Percentiles rank a stretch among this genome's conserved stretches.
Conservation (phyloP, 2,329 filamentous ascomycete genomes). For the Trichophyton equinum region DNA sequence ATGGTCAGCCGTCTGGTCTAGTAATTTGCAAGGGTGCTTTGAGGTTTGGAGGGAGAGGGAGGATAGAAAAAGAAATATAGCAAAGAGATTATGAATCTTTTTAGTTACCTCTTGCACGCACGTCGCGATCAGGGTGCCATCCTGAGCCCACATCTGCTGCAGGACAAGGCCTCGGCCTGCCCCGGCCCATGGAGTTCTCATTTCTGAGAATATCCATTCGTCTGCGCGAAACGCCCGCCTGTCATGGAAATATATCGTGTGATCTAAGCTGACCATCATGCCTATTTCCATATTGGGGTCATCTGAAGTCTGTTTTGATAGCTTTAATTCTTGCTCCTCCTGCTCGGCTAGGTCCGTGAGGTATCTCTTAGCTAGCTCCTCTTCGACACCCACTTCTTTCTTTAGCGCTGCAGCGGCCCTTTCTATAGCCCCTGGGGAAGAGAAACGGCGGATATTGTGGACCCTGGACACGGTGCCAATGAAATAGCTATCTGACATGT, state of each 20-base stretch:
- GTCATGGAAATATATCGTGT: slow-evolving; percentile 41
- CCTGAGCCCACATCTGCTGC: slow-evolving; percentile 39
- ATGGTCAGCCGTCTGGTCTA: background rate
- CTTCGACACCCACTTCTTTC: slow-evolving; percentile 34
- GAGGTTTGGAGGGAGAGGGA: slow-evolving; percentile 3
- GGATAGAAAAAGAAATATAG: slow-evolving; percentile 1
- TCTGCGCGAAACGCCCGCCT: slow-evolving; percentile 37
- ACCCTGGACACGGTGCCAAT: slow-evolving; percentile 76
- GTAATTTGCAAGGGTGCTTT: background rate
- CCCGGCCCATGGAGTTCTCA: slow-evolving; percentile 40
- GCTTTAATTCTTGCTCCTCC: slow-evolving; percentile 27
- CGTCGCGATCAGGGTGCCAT: slow-evolving; percentile 37
- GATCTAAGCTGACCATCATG: slow-evolving; percentile 42
- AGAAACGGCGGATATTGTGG: slow-evolving; percentile 67
- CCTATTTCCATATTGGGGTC: slow-evolving; percentile 29
- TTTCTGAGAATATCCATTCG: slow-evolving; percentile 40
- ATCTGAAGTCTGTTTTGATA: slow-evolving; percentile 6
- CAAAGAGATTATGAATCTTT: background rate
- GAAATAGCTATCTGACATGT: slow-evolving; percentile 87
- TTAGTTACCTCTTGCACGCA: slow-evolving; percentile 38
- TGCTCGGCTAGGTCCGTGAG: slow-evolving; percentile 33
- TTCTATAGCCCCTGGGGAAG: slow-evolving; percentile 36
- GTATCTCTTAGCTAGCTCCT: slow-evolving; percentile 28
- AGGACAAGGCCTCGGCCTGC: slow-evolving; percentile 37
- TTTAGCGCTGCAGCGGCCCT: slow-evolving; percentile 28